phyloP scores from a whole-genome alignment of 805 yeast species.

The Hanseniaspora hatyaiensis region DNA sequence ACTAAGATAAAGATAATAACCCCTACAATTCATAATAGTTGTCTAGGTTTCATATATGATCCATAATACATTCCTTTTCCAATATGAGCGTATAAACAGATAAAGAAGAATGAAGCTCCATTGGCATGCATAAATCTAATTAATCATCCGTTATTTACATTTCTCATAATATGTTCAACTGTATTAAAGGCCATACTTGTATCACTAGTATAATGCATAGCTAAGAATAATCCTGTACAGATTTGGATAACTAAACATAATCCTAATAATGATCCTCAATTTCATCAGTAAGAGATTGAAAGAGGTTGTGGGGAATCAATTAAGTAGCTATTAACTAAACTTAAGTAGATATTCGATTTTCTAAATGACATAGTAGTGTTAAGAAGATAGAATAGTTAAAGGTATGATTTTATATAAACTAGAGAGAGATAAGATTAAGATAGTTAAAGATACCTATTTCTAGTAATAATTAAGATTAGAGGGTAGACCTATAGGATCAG shows the following conservation, averaged over 20 bases:
- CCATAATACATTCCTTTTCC: conserved; percentile 19
- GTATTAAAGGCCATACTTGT: conserved; percentile 6
- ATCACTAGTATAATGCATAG: conserved; percentile 11
- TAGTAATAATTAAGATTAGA: too few relatives aligned
- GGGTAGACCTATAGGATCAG: too few relatives aligned
- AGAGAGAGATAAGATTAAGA: too few relatives aligned
- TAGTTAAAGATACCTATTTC: too few relatives aligned
- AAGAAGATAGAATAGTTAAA: too few relatives aligned
- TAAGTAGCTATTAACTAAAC: conserved; percentile 15
- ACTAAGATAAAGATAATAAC: conserved; percentile 18
- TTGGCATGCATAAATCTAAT: conserved; percentile 17
- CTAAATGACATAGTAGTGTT: conserved; percentile 10
- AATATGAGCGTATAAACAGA: conserved; percentile 17
- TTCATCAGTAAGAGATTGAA: conserved; percentile 9
- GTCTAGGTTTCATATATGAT: conserved; percentile 17
- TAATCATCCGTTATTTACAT: conserved; percentile 18
- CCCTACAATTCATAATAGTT: conserved; percentile 17
- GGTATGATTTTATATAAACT: too few relatives aligned
- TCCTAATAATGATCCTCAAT: conserved; percentile 12
- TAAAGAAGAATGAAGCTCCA: conserved; percentile 19
- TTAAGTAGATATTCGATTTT: conserved; percentile 16
- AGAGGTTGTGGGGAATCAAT: conserved; percentile 11
- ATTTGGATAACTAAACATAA: conserved; percentile 16
- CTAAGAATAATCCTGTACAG: conserved; percentile 16
- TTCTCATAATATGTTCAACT: conserved; percentile 16